Evolutionary conservation across 169 alveolate genomes (phyloP), one percentile per base, ranked within the genome.

Genomic region (Eimeria tenella): DNA sequence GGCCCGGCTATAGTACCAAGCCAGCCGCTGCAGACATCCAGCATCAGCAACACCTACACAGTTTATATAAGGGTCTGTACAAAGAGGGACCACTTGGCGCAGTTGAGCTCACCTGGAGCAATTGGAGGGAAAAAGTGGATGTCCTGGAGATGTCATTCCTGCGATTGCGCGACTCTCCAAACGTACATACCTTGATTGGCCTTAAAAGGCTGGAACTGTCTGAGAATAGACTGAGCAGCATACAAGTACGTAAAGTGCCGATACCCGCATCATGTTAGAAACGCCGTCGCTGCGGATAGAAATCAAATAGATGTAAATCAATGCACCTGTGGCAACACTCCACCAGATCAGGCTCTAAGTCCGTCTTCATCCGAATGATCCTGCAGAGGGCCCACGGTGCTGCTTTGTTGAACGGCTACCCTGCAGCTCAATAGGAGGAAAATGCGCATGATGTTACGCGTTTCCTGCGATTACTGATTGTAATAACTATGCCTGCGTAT

Each of bases 91-190:
- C 23, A 11, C 21, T 84, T 0, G 91, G 79, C 5, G 79, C 21
- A 13, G 79, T 71, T 31, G 63, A 84, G 31, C 42, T 92, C 25
- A 53, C 84, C 55, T 31, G 93, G 86, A 60, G 55, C 19, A 92
- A 79, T 68, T 92, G 95, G 95, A 79, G 86, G 15, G 83, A 50
- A 53, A 50, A 56, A 15, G 92, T 92, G 25, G 75, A 79, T 31
- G 65, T 86, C 49, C 6, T 92, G 55, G 95, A 92, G 73, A 52
- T 92, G 79, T 68, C 92, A 1, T 49, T 62, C 17, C 60, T 79
- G 92, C 86, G 91, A 23, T 19, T 92, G 68, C 73, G 75, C 19
- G 60, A 60, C 4, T 31, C 83, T 55, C 95, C 95, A 49, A 63
- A 68, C 23, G 15, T 82, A 56, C 83, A 74, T 15, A 49, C 74